Evolutionary conservation across 1,284 basidiomycete genomes (phyloP), one percentile per base, ranked within the genome.

Genomic region (Tylopilus sp.): DNA sequence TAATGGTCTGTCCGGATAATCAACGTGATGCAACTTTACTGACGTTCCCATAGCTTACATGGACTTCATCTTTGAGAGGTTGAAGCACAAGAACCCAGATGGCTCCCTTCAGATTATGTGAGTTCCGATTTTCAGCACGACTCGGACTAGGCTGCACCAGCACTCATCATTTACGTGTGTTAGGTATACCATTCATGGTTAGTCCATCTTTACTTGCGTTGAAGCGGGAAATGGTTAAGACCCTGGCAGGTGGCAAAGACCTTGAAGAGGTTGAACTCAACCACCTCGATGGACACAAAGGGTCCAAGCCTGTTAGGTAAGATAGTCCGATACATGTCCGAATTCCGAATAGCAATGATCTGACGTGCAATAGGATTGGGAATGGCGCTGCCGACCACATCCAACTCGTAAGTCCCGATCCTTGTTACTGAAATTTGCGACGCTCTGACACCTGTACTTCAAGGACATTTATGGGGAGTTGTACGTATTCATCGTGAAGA

Each of bases 391-490:
- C 94, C 3, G 92, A 96, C 75, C 95, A 97, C 78, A 77, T 96
- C 5, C 95, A 97, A 73, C 81, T 97, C 68, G 94, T 95, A 65
- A 67, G 88, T 77, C 13, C 19, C 58, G 19, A 54, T 57, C 44
- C 41, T 15, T 53, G 16, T n/a, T n/a, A n/a, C n/a, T n/a, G n/a
- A 12, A 51, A 32, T 63, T 26, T 33, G 53, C 3, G 8, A 13
- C 22, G 32, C 53, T 18, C 39, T 70, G 49, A 69, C 44, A 2
- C 15, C 4, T 29, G 24, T 51, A 36, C 51, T 52, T 41, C 4
- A 67, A 95, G 92, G 96, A 97, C 77, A 97, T 97, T 58, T 97
- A 97, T 70, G 96, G 95, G 52, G 95, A 95, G 82, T 77, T 94
- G 92, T 92, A 75, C 70, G 87, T 72, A 1, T 58, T 52, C 55